A percentile compares a stretch with the other conserved stretches of the same genome.
Evolutionary conservation across 371 early-diverging fungal species (phyloP).

Genomic region (Coemansia sp.): DNA sequence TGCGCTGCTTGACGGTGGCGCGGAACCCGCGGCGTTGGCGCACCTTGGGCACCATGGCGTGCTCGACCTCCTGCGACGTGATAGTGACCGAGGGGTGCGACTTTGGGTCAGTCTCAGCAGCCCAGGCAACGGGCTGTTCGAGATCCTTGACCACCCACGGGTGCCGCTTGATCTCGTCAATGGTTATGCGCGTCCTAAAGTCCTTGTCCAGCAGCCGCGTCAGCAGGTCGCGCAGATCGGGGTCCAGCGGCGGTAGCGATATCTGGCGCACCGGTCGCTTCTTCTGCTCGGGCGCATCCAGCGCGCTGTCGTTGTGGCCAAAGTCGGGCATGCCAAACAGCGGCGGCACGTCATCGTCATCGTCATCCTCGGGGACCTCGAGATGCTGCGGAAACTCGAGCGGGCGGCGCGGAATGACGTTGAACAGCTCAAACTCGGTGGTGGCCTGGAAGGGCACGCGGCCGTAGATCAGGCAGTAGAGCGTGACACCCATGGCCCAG

Average conservation of each 20-base stretch:
- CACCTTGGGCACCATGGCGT: conserved; percentile 57
- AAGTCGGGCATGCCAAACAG: conserved; percentile 2
- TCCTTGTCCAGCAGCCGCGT: conserved; percentile 78
- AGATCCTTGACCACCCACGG: conserved; percentile 85
- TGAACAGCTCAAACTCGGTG: conserved; percentile 95
- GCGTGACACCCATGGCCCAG: conserved; percentile 99
- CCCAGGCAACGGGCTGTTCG: conserved; percentile 62
- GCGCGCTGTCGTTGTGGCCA: not conserved
- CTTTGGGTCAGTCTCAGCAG: conserved; percentile 64
- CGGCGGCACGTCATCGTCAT: not conserved
- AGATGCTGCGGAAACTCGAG: conserved; percentile 58
- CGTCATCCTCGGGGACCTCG: conserved; percentile 19
- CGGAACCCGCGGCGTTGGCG: conserved; percentile 37
- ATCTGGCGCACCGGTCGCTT: conserved; percentile 4
- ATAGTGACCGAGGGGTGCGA: conserved; percentile 58
- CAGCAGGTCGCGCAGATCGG: conserved; percentile 65
- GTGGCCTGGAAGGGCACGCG: conserved; percentile 95
- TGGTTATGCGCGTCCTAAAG: conserved; percentile 76
- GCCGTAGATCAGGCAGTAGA: conserved; percentile 97
- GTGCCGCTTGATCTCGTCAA: conserved; percentile 84
- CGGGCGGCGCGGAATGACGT: conserved; percentile 77
- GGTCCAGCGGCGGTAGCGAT: conserved; percentile 34
- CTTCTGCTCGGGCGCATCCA: conserved; percentile 15
- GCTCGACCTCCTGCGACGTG: conserved; percentile 72
- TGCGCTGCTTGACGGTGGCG: conserved; percentile 40